Conservation (phyloP, 73 alveolate species). For the Halteria grandinella region DNA sequence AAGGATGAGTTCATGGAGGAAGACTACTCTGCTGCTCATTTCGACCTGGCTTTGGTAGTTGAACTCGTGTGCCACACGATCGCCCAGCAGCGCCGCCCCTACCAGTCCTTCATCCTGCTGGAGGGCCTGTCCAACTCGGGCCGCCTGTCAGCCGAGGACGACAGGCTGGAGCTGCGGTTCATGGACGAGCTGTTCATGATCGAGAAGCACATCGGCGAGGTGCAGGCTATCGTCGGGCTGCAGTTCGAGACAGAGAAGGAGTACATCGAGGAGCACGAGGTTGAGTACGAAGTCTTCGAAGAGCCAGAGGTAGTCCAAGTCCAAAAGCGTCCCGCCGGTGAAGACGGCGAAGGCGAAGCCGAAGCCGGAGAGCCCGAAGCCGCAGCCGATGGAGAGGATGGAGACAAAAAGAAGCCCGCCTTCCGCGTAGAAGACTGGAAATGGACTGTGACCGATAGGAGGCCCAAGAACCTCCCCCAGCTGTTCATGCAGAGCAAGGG, state of each 20-base stretch:
- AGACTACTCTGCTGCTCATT: conserved; percentile 67
- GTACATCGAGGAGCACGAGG: conserved; percentile 60
- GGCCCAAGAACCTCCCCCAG: conserved; percentile 65
- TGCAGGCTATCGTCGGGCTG: conserved; percentile 57
- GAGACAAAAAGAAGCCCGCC: conserved; percentile 52
- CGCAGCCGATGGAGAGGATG: not conserved
- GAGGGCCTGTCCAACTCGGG: conserved; percentile 67
- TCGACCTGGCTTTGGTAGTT: conserved; percentile 40
- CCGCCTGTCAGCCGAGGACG: conserved; percentile 54
- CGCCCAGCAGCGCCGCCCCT: not conserved
- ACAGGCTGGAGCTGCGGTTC: conserved; percentile 55
- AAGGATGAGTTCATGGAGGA: conserved; percentile 65
- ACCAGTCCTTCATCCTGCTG: conserved; percentile 43
- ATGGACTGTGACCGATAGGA: conserved; percentile 65
- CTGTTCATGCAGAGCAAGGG: conserved; percentile 48
- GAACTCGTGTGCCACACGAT: conserved; percentile 39
- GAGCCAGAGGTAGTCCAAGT: too few species aligned
- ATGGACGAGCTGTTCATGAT: conserved; percentile 73
- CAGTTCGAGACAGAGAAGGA: conserved; percentile 42
- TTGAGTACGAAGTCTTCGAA: conserved; percentile 70
- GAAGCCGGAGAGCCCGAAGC: too few species aligned
- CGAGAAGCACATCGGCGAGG: conserved; percentile 69
- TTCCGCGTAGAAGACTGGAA: conserved; percentile 49
- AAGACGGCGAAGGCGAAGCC: too few species aligned
- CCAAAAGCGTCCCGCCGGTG: too few species aligned